Percentiles rank a stretch among this genome's conserved stretches.
These are phyloP conservation scores for Candida tunisiensis DNA, from an alignment of 1,139 yeast species.

Conservation along the genomic window DNA sequence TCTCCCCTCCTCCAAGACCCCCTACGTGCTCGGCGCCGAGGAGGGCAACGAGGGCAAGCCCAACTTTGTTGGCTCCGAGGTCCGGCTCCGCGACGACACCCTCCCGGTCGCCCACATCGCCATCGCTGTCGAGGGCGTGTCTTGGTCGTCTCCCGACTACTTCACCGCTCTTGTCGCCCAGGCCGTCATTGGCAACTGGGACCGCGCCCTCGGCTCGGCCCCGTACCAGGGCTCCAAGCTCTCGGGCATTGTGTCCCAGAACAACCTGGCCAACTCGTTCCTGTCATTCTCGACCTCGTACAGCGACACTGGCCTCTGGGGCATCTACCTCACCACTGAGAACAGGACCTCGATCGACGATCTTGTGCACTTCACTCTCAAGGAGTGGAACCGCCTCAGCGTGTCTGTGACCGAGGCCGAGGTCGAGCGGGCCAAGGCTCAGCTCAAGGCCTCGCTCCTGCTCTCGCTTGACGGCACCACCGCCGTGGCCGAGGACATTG, in stretches of 20 bases:
- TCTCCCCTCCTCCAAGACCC: slow-evolving; percentile 45
- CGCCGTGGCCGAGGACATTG: slow-evolving; percentile 94
- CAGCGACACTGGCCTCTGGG: slow-evolving; percentile 97
- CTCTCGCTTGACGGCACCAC: slow-evolving; percentile 89
- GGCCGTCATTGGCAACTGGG: slow-evolving; percentile 97
- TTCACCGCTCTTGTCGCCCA: slow-evolving; percentile 92
- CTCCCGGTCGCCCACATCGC: slow-evolving; percentile 88
- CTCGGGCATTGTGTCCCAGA: slow-evolving; percentile 57
- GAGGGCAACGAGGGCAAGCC: slow-evolving; percentile 59
- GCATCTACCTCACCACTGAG: slow-evolving; percentile 82
- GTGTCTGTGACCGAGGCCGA: slow-evolving; percentile 72
- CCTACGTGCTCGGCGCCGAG: slow-evolving; percentile 54
- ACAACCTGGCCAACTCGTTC: slow-evolving; percentile 77
- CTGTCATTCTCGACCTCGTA: slow-evolving; percentile 95
- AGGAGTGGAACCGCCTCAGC: slow-evolving; percentile 81
- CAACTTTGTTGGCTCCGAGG: slow-evolving; percentile 71
- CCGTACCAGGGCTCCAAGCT: slow-evolving; percentile 82
- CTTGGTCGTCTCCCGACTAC: slow-evolving; percentile 94
- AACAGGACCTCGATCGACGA: slow-evolving; percentile 48
- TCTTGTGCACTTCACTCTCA: slow-evolving; percentile 53
- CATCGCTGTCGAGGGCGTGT: slow-evolving; percentile 91
- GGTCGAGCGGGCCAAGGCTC: slow-evolving; percentile 88
- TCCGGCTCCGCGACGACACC: slow-evolving; percentile 64
- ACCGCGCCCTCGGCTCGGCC: slow-evolving; percentile 77
- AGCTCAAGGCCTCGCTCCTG: slow-evolving; percentile 79